Percentiles rank a stretch among this genome's conserved stretches.
Conservation (phyloP, 2,329 filamentous ascomycete species). For the Penicillium aurantiogriseum region DNA sequence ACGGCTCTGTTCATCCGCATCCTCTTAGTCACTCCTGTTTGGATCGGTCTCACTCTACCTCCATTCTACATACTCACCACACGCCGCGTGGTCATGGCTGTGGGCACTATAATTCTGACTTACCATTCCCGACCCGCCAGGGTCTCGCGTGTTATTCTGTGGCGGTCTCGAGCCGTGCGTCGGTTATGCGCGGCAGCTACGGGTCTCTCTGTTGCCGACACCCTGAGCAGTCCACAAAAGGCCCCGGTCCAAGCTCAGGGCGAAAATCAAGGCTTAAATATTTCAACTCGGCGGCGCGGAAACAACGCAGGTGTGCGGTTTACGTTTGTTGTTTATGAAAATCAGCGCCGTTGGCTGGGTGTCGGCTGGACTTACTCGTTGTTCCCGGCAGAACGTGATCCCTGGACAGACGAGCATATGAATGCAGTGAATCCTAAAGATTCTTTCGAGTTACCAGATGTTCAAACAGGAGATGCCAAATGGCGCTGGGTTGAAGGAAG, state of each 20-base stretch:
- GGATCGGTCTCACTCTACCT: slow-evolving; percentile 78
- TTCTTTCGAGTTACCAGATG: slow-evolving; percentile 66
- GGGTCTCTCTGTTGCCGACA: slow-evolving; percentile 65
- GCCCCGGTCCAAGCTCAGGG: slow-evolving; percentile 45
- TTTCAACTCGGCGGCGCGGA: slow-evolving; percentile 45
- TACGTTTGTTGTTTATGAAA: slow-evolving; percentile 95
- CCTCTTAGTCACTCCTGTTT: slow-evolving; percentile 80
- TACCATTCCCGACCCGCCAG: slow-evolving; percentile 89
- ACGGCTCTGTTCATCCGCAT: slow-evolving; percentile 88
- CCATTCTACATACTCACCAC: slow-evolving; percentile 84
- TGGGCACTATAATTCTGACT: slow-evolving; percentile 82
- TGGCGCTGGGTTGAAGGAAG: slow-evolving; percentile 85
- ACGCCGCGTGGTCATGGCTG: slow-evolving; percentile 74
- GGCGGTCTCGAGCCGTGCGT: slow-evolving; percentile 78
- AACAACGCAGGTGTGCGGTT: slow-evolving; percentile 80
- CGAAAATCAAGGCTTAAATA: slow-evolving; percentile 48
- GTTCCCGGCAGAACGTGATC: slow-evolving; percentile 81
- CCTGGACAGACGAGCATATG: slow-evolving; percentile 96
- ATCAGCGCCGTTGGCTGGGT: slow-evolving; percentile 91
- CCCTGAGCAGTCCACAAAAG: slow-evolving; percentile 25
- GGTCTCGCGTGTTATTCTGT: slow-evolving; percentile 81
- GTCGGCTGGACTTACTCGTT: slow-evolving; percentile 92
- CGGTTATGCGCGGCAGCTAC: slow-evolving; percentile 70
- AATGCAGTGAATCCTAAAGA: slow-evolving; percentile 76
- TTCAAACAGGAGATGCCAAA: slow-evolving; percentile 60